These are phyloP conservation scores for Pseudotulostoma volvatum DNA, from an alignment of 495 filamentous ascomycete species.

Conservation along the genomic window DNA sequence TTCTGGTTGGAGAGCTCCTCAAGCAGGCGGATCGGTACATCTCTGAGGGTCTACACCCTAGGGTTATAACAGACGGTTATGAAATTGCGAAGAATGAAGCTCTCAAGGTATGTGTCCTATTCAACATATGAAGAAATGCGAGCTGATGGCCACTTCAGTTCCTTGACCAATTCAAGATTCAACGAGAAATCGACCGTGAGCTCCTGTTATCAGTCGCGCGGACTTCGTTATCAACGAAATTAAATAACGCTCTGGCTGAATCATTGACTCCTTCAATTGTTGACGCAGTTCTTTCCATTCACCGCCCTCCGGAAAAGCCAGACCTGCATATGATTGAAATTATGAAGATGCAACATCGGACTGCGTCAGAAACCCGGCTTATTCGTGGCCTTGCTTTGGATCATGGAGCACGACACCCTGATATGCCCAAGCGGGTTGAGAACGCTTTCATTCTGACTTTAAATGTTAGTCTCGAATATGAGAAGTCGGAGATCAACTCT, in stretches of 20 bases:
- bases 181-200: conserved; percentile 76
- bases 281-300: conserved; percentile 89
- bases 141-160: conserved; percentile 41
- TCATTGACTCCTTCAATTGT: conserved; percentile 87
- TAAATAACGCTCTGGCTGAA: conserved; percentile 75
- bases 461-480: conserved; percentile 95
- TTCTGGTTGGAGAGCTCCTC: conserved; percentile 88
- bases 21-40: conserved; percentile 97
- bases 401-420: conserved; percentile 89
- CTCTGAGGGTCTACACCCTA: conserved; percentile 81
- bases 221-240: conserved; percentile 87
- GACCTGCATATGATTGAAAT: conserved; percentile 99
- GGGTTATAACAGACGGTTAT: conserved; percentile 94
- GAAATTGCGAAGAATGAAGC: conserved; percentile 91
- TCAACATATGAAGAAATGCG: background rate
- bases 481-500: conserved; percentile 98
- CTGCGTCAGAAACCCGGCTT: conserved; percentile 87
- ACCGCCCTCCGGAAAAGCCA: conserved; percentile 75
- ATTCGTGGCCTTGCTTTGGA: conserved; percentile 87
- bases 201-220: conserved; percentile 85
- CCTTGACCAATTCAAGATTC: conserved; percentile 83
- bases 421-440: conserved; percentile 93
- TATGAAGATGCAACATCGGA: conserved; percentile 99
- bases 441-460: conserved; percentile 90
- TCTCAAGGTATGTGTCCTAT: conserved; percentile 46